Conservation (phyloP, 2,329 filamentous ascomycete genomes). For the Tolypocladium ovalisporum region DNA sequence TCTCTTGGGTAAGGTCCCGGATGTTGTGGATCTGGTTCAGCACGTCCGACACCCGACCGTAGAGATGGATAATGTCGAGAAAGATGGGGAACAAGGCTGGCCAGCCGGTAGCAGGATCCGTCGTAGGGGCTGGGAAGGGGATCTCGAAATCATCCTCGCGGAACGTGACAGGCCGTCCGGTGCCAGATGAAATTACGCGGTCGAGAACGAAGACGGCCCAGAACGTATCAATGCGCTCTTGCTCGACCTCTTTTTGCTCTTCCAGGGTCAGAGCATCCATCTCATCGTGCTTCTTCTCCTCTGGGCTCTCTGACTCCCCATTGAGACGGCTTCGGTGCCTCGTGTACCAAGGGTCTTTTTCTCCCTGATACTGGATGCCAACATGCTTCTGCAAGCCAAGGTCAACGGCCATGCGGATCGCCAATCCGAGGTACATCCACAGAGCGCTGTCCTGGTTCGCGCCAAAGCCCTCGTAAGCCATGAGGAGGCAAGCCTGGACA, state of each 20-base stretch:
- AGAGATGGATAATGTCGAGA: constrained; percentile 75
- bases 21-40: constrained; percentile 70
- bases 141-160: constrained; percentile 80
- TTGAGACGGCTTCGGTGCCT: constrained; percentile 30
- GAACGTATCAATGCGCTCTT: constrained; percentile 77
- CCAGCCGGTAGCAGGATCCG: constrained; percentile 51
- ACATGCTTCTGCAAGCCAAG: constrained; percentile 74
- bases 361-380: constrained; percentile 54
- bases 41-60: constrained; percentile 73
- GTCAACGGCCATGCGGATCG: constrained; percentile 74
- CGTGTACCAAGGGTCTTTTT: constrained; percentile 37
- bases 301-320: constrained; percentile 21
- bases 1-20: constrained; percentile 64
- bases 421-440: constrained; percentile 88
- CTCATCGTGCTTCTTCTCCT: constrained; percentile 29
- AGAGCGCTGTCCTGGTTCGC: constrained; percentile 79
- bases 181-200: constrained; percentile 77
- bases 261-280: constrained; percentile 28
- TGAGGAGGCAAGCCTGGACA: constrained; percentile 70
- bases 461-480: constrained; percentile 85
- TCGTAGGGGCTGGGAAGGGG: constrained; percentile 44
- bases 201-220: constrained; percentile 88
- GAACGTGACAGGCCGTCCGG: constrained; percentile 72
- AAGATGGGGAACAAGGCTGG: constrained; percentile 71
- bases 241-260: constrained; percentile 58